phyloP scores from a whole-genome alignment of 1,139 yeast genomes.

The Hemisphaericaspora xylanilytica region DNA sequence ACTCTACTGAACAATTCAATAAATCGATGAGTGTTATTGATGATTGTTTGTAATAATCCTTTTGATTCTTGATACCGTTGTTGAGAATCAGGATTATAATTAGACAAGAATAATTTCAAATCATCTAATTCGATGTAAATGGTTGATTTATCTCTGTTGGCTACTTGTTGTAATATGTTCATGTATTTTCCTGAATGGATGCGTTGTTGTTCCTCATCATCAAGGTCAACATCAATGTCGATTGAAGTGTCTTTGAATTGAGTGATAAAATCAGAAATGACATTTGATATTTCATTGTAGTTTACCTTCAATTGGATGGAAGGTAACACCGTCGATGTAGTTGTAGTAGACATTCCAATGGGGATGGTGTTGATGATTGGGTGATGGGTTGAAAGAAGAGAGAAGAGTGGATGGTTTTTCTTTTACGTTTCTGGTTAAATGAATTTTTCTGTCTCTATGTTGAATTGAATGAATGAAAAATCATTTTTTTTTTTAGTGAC shows the following conservation, averaged over 20 bases:
- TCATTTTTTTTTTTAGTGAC: too few species aligned
- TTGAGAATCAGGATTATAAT: constrained; percentile 22
- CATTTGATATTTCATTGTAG: constrained; percentile 52
- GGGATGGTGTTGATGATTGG: too few species aligned
- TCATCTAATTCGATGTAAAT: constrained; percentile 82
- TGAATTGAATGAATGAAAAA: too few species aligned
- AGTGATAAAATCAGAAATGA: constrained; percentile 56
- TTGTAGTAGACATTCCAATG: too few species aligned
- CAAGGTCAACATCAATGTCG: constrained; percentile 20
- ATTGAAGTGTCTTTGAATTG: constrained; percentile 51
- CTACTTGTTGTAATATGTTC: constrained; percentile 70
- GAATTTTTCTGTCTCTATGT: too few species aligned
- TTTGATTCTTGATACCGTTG: constrained; percentile 23
- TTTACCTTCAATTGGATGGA: constrained; percentile 61
- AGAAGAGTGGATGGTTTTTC: too few species aligned
- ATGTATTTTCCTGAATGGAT: constrained; percentile 54
- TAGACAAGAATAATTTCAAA: constrained; percentile 61
- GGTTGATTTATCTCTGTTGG: constrained; percentile 75
- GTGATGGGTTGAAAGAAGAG: neutral
- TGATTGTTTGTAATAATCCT: constrained; percentile 55
- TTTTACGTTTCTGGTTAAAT: too few species aligned
- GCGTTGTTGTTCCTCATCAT: constrained; percentile 14
- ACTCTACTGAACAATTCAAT: constrained; percentile 72
- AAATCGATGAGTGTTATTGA: constrained; percentile 74
- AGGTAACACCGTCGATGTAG: constrained; percentile 42